Evolutionary conservation across 2,329 filamentous ascomycete genomes (phyloP).

Genomic region (Fusarium miscanthi): DNA sequence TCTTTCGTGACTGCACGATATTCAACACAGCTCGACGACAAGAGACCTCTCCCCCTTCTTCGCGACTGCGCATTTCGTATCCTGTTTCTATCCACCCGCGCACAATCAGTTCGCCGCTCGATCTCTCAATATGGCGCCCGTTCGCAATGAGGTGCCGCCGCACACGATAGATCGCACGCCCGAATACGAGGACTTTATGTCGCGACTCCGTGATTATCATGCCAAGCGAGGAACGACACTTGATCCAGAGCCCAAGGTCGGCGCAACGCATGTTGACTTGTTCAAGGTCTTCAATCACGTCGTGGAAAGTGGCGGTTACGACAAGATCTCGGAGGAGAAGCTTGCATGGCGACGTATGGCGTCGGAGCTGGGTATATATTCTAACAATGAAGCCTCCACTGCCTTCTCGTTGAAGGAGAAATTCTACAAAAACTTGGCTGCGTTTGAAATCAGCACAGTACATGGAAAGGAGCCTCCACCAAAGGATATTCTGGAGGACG

Average conservation of each 20-base stretch:
- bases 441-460: slow-evolving; percentile 84
- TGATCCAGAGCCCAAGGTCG: slow-evolving; percentile 84
- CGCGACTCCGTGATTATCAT: slow-evolving; percentile 78
- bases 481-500: slow-evolving; percentile 87
- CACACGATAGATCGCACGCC: slow-evolving; percentile 68
- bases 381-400: slow-evolving; percentile 81
- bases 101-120: neutral
- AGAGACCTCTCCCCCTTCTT: neutral
- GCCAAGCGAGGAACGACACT: slow-evolving; percentile 81
- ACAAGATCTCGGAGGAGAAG: slow-evolving; percentile 84
- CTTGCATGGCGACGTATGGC: slow-evolving; percentile 86
- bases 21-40: slow-evolving; percentile 7
- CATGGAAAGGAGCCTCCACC: slow-evolving; percentile 86
- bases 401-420: slow-evolving; percentile 88
- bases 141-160: slow-evolving; percentile 52
- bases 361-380: slow-evolving; percentile 78
- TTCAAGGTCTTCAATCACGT: slow-evolving; percentile 83
- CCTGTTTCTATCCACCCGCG: slow-evolving; percentile 2
- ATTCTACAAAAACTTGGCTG: slow-evolving; percentile 90
- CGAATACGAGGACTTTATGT: slow-evolving; percentile 84
- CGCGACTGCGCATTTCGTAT: slow-evolving; percentile 15
- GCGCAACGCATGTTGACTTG: slow-evolving; percentile 79
- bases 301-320: slow-evolving; percentile 83
- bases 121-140: slow-evolving; percentile 48
- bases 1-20: slow-evolving; percentile 12